Percentiles rank a stretch among this genome's conserved stretches.
phyloP scores from a whole-genome alignment of 805 yeast species.

The Candida awuae region DNA sequence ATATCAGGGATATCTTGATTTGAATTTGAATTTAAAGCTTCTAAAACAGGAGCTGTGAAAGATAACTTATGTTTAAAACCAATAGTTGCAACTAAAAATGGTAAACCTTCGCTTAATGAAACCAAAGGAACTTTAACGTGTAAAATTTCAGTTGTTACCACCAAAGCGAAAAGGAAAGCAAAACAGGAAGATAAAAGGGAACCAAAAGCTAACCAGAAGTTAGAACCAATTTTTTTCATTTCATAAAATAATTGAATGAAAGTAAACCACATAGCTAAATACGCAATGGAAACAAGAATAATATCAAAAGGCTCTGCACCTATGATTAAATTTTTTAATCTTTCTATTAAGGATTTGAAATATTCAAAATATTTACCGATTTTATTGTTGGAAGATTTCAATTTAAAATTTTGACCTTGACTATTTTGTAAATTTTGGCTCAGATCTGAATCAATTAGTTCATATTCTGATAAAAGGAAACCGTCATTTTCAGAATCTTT shows the following conservation, averaged over 20 bases:
- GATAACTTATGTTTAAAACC: constrained; percentile 84
- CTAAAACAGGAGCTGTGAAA: constrained; percentile 53
- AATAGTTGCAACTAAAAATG: constrained; percentile 83
- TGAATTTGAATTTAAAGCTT: constrained; percentile 27
- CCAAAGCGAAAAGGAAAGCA: constrained; percentile 76
- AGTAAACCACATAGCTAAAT: constrained; percentile 82
- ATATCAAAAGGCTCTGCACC: constrained; percentile 86
- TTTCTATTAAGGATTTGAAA: constrained; percentile 32
- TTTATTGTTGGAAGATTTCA: constrained; percentile 44
- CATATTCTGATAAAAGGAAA: constrained; percentile 29
- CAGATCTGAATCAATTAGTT: constrained; percentile 18
- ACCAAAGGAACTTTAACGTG: constrained; percentile 59
- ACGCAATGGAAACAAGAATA: constrained; percentile 69
- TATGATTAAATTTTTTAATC: constrained; percentile 39
- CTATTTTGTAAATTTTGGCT: constrained; percentile 23
- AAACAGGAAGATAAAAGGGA: constrained; percentile 71
- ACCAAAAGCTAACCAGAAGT: constrained; percentile 78
- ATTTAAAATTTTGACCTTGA: constrained; percentile 52
- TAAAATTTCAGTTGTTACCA: constrained; percentile 47
- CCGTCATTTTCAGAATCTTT: constrained; percentile 36
- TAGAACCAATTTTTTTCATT: constrained; percentile 72
- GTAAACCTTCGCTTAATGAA: constrained; percentile 82
- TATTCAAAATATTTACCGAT: constrained; percentile 51
- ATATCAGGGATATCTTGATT: constrained; percentile 27
- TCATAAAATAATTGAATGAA: constrained; percentile 65